phyloP scores from a whole-genome alignment of 164 flowering plant species.

The Pachysandra terminalis region DNA sequence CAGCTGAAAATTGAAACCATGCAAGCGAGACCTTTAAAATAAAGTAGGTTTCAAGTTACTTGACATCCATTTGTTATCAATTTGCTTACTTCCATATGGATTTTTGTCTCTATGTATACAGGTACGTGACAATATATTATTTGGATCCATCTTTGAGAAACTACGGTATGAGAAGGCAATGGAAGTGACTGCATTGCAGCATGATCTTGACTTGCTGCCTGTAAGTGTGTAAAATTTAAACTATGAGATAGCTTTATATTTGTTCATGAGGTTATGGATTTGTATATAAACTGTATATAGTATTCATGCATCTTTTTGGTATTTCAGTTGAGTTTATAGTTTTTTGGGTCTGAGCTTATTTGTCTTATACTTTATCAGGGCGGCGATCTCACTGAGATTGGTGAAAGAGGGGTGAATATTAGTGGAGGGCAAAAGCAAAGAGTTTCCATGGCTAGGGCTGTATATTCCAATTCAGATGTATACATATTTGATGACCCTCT shows the following conservation, averaged over 20 bases:
- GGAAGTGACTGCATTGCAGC: slow-evolving; percentile 81
- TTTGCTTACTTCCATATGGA: not conserved
- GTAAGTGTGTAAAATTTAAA: slow-evolving; percentile 39
- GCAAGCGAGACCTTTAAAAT: not conserved
- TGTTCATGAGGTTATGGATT: too few relatives aligned
- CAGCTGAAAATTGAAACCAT: too few relatives aligned
- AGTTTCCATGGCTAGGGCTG: slow-evolving; percentile 98
- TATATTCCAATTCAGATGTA: slow-evolving; percentile 88
- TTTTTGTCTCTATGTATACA: slow-evolving; percentile 23
- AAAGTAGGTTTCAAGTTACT: not conserved
- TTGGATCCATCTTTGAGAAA: slow-evolving; percentile 73
- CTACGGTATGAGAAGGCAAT: slow-evolving; percentile 67
- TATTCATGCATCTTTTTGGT: too few relatives aligned
- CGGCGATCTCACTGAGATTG: slow-evolving; percentile 99
- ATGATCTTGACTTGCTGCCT: slow-evolving; percentile 88
- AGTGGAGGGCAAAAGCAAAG: slow-evolving; percentile 99
- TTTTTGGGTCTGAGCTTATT: slow-evolving; percentile 7
- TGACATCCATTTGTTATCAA: not conserved
- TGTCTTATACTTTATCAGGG: slow-evolving; percentile 49
- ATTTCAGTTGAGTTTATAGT: not conserved
- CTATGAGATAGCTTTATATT: too few relatives aligned
- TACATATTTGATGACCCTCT: slow-evolving; percentile 97
- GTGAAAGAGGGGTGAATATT: slow-evolving; percentile 97
- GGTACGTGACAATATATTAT: slow-evolving; percentile 94
- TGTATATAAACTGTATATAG: not conserved